Evolutionary conservation across 2,329 filamentous ascomycete genomes (phyloP), one percentile per base, ranked within the genome.

Genomic region (Claviceps lovelessii): DNA sequence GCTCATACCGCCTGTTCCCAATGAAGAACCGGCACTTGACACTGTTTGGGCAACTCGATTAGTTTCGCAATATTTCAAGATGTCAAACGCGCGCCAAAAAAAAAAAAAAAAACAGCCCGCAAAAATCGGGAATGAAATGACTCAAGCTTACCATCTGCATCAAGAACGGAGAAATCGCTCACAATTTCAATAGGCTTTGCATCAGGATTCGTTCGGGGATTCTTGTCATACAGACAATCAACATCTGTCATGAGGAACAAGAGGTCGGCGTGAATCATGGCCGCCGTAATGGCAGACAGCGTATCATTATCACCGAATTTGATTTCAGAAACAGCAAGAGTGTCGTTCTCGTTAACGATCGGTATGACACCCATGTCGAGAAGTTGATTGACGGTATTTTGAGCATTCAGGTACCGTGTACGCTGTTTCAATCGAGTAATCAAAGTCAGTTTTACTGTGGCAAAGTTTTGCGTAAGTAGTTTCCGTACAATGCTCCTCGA

Each of bases 271-370:
- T 95, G 89, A 23, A 97, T 88, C 90, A 97, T 97, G 61, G 87
- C 93, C 1, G 93, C 89, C 0, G 93, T 95, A 62, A 98, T 96
- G 55, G 93, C 93, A 13, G 90, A 95, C 49, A 98, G 76, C 1
- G 93, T 98, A 70, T 98, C 93, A 64, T 98, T 98, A 75, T 98
- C 93, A 61, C 93, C 93, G 66, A 98, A 98, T 75, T 97, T 97
- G 73, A 98, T 98, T 78, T 98, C 93, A 48, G 91, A 88, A 60
- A 98, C 93, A 29, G 90, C 89, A 54, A 98, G 74, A 3, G 93
- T 98, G 69, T 98, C 93, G 70, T 98, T 98, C 72, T 98, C 93
- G 65, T 98, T 98, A 59, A 98, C 93, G 63, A 98, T 96, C 10
- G 93, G 93, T 59, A 98, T 94, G 31, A 97, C 91, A 2, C 90